Percentiles rank a stretch among this genome's conserved stretches.
These are phyloP conservation scores for Emmonsia crescens DNA, from an alignment of 2,329 filamentous ascomycete species.

Conservation along the genomic window DNA sequence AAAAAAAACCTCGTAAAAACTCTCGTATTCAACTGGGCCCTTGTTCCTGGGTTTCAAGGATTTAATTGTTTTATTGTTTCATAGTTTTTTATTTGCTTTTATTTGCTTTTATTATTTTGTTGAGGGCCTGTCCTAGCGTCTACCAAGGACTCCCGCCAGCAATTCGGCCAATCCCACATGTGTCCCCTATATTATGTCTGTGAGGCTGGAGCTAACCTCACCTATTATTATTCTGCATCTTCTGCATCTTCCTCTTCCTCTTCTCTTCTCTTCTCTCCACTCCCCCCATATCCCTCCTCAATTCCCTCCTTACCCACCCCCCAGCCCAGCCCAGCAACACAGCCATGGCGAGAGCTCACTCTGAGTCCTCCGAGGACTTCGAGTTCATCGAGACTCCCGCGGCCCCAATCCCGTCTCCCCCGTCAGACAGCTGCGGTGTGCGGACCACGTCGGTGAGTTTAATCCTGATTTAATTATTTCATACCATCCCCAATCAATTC, in stretches of 20 bases:
- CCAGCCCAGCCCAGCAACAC: conserved; percentile 19
- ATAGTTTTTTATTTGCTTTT: background rate
- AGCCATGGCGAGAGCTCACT: conserved; percentile 30
- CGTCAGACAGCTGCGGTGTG: conserved; percentile 49
- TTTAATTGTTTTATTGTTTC: background rate
- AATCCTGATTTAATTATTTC: background rate
- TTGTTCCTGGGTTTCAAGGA: background rate
- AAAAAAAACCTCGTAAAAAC: too few relatives aligned
- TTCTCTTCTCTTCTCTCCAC: conserved; percentile 7
- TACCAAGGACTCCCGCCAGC: background rate
- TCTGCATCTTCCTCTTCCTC: background rate
- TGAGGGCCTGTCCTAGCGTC: background rate
- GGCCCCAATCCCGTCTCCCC: conserved; percentile 41
- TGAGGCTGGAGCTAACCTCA: background rate
- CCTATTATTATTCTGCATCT: background rate
- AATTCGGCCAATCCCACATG: background rate
- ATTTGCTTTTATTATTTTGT: background rate
- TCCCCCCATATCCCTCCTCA: conserved; percentile 12
- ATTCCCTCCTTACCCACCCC: conserved; percentile 16
- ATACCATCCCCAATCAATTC: conserved; percentile 1
- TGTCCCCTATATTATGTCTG: background rate
- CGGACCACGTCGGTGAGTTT: conserved; percentile 49
- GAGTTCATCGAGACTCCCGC: conserved; percentile 50
- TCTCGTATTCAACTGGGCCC: too few relatives aligned
- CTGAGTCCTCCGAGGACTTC: conserved; percentile 39